phyloP scores from a whole-genome alignment of 371 early-diverging fungal genomes.

The Sporodiniella umbellata region DNA sequence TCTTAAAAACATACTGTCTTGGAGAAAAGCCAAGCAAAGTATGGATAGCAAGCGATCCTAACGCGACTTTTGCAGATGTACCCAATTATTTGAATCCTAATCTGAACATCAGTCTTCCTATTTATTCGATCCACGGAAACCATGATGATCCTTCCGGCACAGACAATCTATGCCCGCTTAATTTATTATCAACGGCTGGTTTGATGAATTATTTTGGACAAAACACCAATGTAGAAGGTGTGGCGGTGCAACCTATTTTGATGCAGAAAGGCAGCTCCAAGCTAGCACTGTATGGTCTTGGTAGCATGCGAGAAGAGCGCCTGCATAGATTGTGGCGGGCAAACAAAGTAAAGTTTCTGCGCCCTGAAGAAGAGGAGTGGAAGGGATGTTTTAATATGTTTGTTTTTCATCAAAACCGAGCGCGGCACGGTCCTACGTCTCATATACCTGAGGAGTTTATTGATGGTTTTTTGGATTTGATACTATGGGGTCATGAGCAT shows the following conservation, averaged over 20 bases:
- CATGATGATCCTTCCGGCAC: slow-evolving; percentile 98
- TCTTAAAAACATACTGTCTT: slow-evolving; percentile 83
- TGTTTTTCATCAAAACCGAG: slow-evolving; percentile 91
- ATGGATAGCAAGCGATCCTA: slow-evolving; percentile 74
- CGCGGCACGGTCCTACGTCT: slow-evolving; percentile 76
- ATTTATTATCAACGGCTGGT: slow-evolving; percentile 81
- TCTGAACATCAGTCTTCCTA: slow-evolving; percentile 84
- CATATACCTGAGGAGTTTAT: slow-evolving; percentile 92
- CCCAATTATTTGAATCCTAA: slow-evolving; percentile 93
- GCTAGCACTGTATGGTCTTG: slow-evolving; percentile 94
- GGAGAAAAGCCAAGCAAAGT: slow-evolving; percentile 77
- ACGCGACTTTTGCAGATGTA: slow-evolving; percentile 67
- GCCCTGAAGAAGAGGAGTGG: slow-evolving; percentile 57
- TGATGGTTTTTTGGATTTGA: slow-evolving; percentile 81
- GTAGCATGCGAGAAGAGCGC: slow-evolving; percentile 94
- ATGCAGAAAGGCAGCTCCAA: slow-evolving; percentile 76
- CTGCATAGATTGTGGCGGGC: slow-evolving; percentile 82
- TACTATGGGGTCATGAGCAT: slow-evolving; percentile 99
- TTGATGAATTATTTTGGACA: slow-evolving; percentile 97
- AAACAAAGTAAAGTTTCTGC: slow-evolving; percentile 72
- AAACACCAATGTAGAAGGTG: slow-evolving; percentile 67
- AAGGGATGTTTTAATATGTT: slow-evolving; percentile 60
- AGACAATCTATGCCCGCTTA: slow-evolving; percentile 80
- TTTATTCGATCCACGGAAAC: slow-evolving; percentile 99
- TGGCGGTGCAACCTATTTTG: slow-evolving; percentile 78